Evolutionary conservation across 1,284 basidiomycete genomes (phyloP), one percentile per base, ranked within the genome.

Genomic region (Austroboletus niveus): DNA sequence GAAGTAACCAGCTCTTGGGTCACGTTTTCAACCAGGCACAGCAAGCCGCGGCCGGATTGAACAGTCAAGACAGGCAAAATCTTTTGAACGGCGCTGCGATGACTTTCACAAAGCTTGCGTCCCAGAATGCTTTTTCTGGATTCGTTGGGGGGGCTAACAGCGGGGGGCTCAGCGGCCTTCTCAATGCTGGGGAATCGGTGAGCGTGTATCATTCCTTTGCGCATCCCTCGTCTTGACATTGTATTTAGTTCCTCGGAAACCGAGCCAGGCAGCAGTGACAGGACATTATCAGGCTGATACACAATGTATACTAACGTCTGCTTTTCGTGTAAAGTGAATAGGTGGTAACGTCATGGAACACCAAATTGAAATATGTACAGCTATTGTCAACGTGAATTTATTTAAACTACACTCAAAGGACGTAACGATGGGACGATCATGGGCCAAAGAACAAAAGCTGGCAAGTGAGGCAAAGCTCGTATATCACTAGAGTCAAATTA

Each of bases 11-110:
- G 55, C 75, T 95, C 49, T 84, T 95, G 68, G 85, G 86, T 59
- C 70, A 92, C 68, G 92, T 91, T 11, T 90, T 94, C 89, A 79
- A 81, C 0, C 86, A 94, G 65, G 88, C 84, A 0, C 75, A 78
- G 31, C 83, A 88, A 65, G 71, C 92, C 47, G 87, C 93, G 58
- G 82, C 81, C 15, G 86, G 87, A n/a, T 71, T 75, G 9, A 72
- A 82, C 1, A 75, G 80, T 20, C 87, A 85, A 14, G 79, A 80
- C 64, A 92, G 94, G 72, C 89, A 92, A 61, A 87, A 90, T 62
- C 85, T 84, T 6, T 81, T 94, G 62, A 90, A 87, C 59, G 79
- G 86, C 14, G 92, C 91, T 42, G 90, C 86, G 4, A 85, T 86
- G 81, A 92, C 87, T 1, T 81, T 90, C 52, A 85, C 92, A 81